Evolutionary conservation across 2,329 filamentous ascomycete species (phyloP), one percentile per base, ranked within the genome.

Genomic region (Dactylellina parvicollis): DNA sequence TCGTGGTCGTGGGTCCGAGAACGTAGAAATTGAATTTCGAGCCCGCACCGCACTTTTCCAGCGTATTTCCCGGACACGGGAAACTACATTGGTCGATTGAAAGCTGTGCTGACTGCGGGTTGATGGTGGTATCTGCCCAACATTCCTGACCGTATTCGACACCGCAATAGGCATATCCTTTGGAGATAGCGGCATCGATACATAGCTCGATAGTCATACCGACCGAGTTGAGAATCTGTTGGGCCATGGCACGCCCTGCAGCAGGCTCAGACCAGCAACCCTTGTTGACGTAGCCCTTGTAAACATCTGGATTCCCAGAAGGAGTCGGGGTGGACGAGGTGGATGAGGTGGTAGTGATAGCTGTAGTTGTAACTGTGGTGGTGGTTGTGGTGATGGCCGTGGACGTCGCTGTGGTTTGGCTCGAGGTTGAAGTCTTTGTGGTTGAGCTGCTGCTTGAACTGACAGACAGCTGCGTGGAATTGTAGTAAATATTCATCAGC

Each of bases 11-110:
- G 22, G 40, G 16, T 16, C 16, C 9, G 22, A 44, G 40, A 9
- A n/a, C 16, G 40, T 80, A 81, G 2, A 80, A 75, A 61, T 76
- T 78, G 75, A 84, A 71, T 67, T 82, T 77, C 65, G 80, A 80
- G 1, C 80, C 78, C 3, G 79, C 81, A 20, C 83, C 83, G 60
- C 83, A 84, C 61, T 79, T 81, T 77, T 83, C 78, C 0, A 59
- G 46, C 12, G 64, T 75, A 56, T 80, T 80, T 0, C 82, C 83
- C 1, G 78, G 78, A 75, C 83, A 84, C 14, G 32, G 4, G 18
- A 76, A 74, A 46, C 55, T 66, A 22, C 69, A 73, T 14, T 30
- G 57, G 36, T 34, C 70, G 76, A 64, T 75, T 4, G 61, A 20
- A 10, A 70, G 42, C 24, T 55, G 38, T 2, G 22, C 9, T 46